Evolutionary conservation across 345 rosid genomes (phyloP).

Genomic region (Melaleuca quinquenervia): DNA sequence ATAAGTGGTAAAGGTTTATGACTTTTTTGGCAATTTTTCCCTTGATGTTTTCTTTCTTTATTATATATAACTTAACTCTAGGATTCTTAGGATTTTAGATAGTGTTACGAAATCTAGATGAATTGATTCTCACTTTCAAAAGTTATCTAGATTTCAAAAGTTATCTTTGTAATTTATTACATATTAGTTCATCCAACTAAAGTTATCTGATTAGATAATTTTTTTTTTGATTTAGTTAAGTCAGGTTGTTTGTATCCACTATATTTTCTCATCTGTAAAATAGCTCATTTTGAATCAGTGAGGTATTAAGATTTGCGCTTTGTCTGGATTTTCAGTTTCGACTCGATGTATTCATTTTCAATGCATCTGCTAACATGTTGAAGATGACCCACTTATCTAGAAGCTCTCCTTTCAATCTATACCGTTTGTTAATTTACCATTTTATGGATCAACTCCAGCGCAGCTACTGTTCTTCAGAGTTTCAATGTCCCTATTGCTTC

Average conservation of each 20-base stretch:
- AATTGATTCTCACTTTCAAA: not conserved
- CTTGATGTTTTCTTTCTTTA: not conserved
- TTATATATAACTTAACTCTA: not conserved
- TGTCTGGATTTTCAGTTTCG: not conserved
- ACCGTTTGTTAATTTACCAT: not conserved
- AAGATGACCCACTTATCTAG: not conserved
- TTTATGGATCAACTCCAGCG: not conserved
- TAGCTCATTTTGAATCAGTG: not conserved
- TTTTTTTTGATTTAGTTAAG: fast-evolving
- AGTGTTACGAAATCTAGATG: not conserved
- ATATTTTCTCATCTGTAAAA: not conserved
- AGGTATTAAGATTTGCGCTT: not conserved
- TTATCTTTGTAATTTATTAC: not conserved
- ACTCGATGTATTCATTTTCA: not conserved
- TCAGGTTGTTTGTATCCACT: not conserved
- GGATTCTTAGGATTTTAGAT: not conserved
- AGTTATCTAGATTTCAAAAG: too few relatives aligned
- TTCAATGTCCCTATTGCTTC: not conserved
- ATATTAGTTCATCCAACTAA: not conserved
- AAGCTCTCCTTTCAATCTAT: not conserved
- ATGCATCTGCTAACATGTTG: not conserved
- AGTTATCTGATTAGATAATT: fast-evolving
- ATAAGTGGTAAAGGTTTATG: too few relatives aligned
- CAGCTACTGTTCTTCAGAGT: not conserved
- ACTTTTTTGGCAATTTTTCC: too few relatives aligned